Base-by-base conservation (phyloP, 352 stramenopile genomes). In the Pilasporangium apinafurcum region DNA sequence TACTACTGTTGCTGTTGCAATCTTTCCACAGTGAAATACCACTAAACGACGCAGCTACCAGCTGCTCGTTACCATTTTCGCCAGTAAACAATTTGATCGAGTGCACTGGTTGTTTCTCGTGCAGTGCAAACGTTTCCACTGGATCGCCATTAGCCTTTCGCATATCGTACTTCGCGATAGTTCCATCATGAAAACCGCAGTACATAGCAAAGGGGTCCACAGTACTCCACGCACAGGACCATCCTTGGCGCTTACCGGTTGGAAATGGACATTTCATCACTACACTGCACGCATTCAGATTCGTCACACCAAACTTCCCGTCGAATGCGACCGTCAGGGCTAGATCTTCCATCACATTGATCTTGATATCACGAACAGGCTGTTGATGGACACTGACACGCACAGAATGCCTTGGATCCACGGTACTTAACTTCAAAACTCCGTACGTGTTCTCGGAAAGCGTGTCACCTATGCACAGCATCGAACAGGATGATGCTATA, bases 261-360 rank as follows among this genome's bases (percentile, higher is more conserved):
- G 73, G 66, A 14, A 86, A 50, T 5, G 47, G 30, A 13, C 65
- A 59, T 35, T 74, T 48, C 25, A 77, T 35, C 32, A 60, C 52
- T n/a, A 75, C 56, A 4, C 53, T 74, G 25, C 79, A 37, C 14
- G 72, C 58, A 14, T 47, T 35, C 12, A 82, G 51, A 54, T 54
- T 68, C 1, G 71, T 74, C 31, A 90, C 47, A 7, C 53, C 61
- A 14, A 83, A 52, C 36, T 80, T 81, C 2, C 60, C 65, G 51
- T 89, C 73, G 32, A 86, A 86, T 7, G 70, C 68, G 14, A 81
- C 61, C 4, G 70, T 78, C 0, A 86, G 32, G 17, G 64, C 66
- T 39, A 68, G 39, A 10, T 61, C 44, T 18, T 62, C 58, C 2
- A 47, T 51, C 8, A 24, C 20, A 36, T 54, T 68, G 30, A 89